Evolutionary conservation across 371 early-diverging fungal genomes (phyloP), one percentile per base, ranked within the genome.

Genomic region (Polyrhizophydium stewartii): DNA sequence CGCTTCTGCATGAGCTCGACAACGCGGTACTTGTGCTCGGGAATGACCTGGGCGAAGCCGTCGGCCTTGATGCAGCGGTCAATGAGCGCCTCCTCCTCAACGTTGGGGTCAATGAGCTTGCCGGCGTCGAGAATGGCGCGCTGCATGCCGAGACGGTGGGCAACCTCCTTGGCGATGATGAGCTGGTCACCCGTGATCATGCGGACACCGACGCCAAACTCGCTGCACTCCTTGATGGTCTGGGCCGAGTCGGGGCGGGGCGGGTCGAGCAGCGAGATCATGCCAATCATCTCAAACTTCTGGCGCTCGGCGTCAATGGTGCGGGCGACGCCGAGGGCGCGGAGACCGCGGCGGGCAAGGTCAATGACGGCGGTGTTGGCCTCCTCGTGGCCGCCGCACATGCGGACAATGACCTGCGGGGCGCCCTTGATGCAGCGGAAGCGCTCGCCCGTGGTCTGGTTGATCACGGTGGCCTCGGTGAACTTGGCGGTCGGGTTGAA

Each of bases 341-440:
- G 91, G 59, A 92, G 88, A 71, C 93, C 93, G 66, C 94, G 91
- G 41, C 84, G 76, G 22, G 95, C 96, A 60, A 94, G 85, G 60
- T 83, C 75, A 35, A 40, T 68, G 52, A 96, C 92, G 30, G 91
- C 91, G 37, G 75, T 72, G 40, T 85, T 85, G 22, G 91, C 92
- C 40, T 87, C 84, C 56, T 82, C 78, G 75, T 90, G 83, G 37
- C 90, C 91, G 56, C 91, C 91, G 16, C 85, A 88, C 46, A 94
- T 83, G 59, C 81, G 75, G 58, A 91, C 79, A 57, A 94, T 91
- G 27, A 92, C 94, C 70, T 93, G 94, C 22, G 96, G 96, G 24
- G 96, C 95, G 63, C 96, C 96, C 81, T 96, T 96, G 66, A 93
- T 92, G 31, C 89, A 90, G 65, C 88, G 82, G 79, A 92, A 94